Evolutionary conservation across 2,329 filamentous ascomycete species (phyloP), one percentile per base, ranked within the genome.

Genomic region (Dactylellina sp.): DNA sequence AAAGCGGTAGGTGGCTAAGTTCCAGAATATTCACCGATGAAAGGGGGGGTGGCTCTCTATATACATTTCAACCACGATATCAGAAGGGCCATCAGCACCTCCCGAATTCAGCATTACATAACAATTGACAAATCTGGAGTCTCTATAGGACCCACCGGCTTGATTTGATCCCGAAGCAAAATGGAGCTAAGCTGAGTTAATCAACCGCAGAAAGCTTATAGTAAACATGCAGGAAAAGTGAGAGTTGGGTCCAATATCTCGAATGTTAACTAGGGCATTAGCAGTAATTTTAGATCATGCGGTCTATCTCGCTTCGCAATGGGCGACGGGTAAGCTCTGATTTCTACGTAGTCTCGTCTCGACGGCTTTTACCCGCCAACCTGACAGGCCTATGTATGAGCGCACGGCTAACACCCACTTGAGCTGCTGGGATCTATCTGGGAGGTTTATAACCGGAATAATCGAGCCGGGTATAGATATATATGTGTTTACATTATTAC

Each of bases 131-230:
- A 2, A 22, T 55, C 11, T 16, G 52, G 44, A 66, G 42, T 16
- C 61, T 49, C 44, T 59, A 47, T 59, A 59, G 32, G 18, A 39
- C 32, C 32, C 18, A 14, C 47, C 46, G 63, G 63, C 44, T 53
- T 25, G 32, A 52, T 32, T 42, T n/a, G n/a, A 20, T 16, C 32
- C 46, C 63, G 53, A 44, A 20, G 25, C 20, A 32, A 35, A 53
- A 60, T 46, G 53, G 46, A 59, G 49, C 55, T 60, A 60, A 40
- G 9, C 5, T 4, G 2, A 12, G 5, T 7, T 14, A 55, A 20
- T 16, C 11, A 22, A 22, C 9, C n/a, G n/a, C n/a, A n/a, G n/a
- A n/a, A n/a, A n/a, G n/a, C n/a, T n/a, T n/a, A n/a, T n/a, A n/a
- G n/a, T n/a, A n/a, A n/a, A 37, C 16, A 28, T 25, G 28, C 28